These are phyloP conservation scores for Penicillium sp. DNA, from an alignment of 2,329 filamentous ascomycete species.

Conservation along the genomic window DNA sequence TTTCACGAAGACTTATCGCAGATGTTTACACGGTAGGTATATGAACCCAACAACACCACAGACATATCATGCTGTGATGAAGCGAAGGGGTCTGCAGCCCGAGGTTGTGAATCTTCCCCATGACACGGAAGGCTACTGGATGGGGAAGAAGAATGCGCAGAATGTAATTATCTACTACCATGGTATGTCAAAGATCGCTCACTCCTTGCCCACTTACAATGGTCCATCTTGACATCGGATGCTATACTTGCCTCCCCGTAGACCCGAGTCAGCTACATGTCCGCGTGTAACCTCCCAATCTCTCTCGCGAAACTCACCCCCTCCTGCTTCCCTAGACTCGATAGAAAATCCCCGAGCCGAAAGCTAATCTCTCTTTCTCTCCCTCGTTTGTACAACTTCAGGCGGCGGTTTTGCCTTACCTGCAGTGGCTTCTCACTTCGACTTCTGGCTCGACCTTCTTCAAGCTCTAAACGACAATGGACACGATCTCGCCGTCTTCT, in stretches of 20 bases:
- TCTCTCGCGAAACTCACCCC: neutral
- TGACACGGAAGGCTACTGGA: slow-evolving; percentile 32
- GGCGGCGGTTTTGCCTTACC: slow-evolving; percentile 51
- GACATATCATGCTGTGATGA: slow-evolving; percentile 23
- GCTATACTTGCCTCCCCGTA: too few relatives aligned
- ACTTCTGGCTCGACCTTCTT: slow-evolving; percentile 41
- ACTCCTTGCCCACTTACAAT: too few relatives aligned
- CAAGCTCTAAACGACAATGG: slow-evolving; percentile 35
- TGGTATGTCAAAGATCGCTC: slow-evolving; percentile 18
- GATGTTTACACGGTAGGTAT: slow-evolving; percentile 15
- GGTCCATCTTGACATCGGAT: neutral
- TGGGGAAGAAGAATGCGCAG: slow-evolving; percentile 37
- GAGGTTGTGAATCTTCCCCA: slow-evolving; percentile 28
- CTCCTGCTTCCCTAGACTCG: too few relatives aligned
- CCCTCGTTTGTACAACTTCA: slow-evolving; percentile 16
- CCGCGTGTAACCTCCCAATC: slow-evolving; percentile 2
- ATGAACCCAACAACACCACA: slow-evolving; percentile 20
- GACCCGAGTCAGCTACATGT: neutral
- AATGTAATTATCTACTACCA: slow-evolving; percentile 36
- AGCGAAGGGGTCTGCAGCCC: slow-evolving; percentile 21
- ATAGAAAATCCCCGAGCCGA: neutral
- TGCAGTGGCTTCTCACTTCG: slow-evolving; percentile 37
- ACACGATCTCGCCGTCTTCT: slow-evolving; percentile 43
- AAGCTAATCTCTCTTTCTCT: slow-evolving; percentile 3
- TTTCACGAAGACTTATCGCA: neutral